Evolutionary conservation across 208 protist genomes (phyloP), one percentile per base, ranked within the genome.

Genomic region (Trypanosoma scelopori): DNA sequence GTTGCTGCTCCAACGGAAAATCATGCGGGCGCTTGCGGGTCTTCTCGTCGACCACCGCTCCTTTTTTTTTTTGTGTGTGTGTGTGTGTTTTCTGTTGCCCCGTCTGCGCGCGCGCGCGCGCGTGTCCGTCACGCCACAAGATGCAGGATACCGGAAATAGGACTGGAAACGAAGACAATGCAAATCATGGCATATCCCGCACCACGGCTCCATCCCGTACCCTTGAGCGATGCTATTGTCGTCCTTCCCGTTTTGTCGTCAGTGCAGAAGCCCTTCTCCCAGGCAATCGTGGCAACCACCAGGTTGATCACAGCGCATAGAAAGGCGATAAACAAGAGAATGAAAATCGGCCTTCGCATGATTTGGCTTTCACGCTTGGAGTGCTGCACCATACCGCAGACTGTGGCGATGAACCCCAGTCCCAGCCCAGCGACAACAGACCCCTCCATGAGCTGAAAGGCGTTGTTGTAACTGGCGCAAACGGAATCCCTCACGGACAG

Each of bases 141-240:
- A 27, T 56, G 46, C 3, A 74, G 53, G 11, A 78, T 28, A 30
- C 63, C 55, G 46, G 32, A 35, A 37, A 68, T 46, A 3, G 73
- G 41, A 48, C 51, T 69, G 2, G 45, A 45, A 30, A 50, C 58
- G 1, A 60, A 52, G 20, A 42, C 18, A 7, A 63, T 45, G 32
- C 50, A 59, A 1, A 60, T 39, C 30, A 66, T 52, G 23, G 57
- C 57, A 51, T 74, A 78, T 30, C 65, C 73, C 27, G 22, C 55
- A 6, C 32, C 55, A 11, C 18, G 15, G n/a, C 39, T 63, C 42
- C 55, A 71, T 18, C 53, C 53, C 18, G 46, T 18, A 1, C 28
- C 16, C 30, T 63, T 71, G 23, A 63, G 37, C 0, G 65, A 41
- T 12, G 42, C 41, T 13, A 71, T 50, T 3, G 32, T 46, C 23